Base-by-base conservation (phyloP, 495 filamentous ascomycete species). In the Collariella sp. region DNA sequence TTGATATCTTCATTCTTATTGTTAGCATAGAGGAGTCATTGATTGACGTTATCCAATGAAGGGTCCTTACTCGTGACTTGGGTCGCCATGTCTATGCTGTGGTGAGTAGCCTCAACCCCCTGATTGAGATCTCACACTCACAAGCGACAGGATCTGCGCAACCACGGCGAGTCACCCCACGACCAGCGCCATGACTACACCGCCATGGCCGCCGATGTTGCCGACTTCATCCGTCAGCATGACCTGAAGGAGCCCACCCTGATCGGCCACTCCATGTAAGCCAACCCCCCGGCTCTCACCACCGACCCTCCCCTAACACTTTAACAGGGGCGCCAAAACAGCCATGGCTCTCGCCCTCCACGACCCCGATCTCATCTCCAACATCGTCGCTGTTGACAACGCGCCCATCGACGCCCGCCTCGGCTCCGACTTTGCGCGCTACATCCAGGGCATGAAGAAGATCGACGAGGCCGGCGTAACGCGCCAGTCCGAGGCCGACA, bases 191-290 rank as follows among this genome's bases (percentile, higher is more conserved):
- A 98, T 65, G 84, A 90, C 72, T 98, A 97, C 70, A 69, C 72
- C 24, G 77, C 81, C 43, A 93, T 97, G 83, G 89, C 91, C 4
- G 84, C 86, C 50, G 93, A 98, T 62, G 82, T 96, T 7, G 81
- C 83, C 47, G 74, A 80, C 52, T 97, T 98, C 69, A 85, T 98
- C 51, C 57, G 78, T 1, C 68, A 87, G 48, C 86, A 94, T 68
- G 76, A 76, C 2, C 75, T 97, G 29, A 73, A 78, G 34, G 73
- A 85, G 24, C 72, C 81, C 2, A 87, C 87, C 0, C 71, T 98
- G 6, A 90, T 98, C 61, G 93, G 93, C 0, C 93, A 98, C 72
- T 96, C 91, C 1, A 98, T 98, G 91, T 91, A 72, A 55, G 81
- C 61, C 40, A 15, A 15, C 39, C 38, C 35, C 26, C 40, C 45